Evolutionary conservation across 2,329 filamentous ascomycete species (phyloP).

Genomic region (Penicillium brasilianum): DNA sequence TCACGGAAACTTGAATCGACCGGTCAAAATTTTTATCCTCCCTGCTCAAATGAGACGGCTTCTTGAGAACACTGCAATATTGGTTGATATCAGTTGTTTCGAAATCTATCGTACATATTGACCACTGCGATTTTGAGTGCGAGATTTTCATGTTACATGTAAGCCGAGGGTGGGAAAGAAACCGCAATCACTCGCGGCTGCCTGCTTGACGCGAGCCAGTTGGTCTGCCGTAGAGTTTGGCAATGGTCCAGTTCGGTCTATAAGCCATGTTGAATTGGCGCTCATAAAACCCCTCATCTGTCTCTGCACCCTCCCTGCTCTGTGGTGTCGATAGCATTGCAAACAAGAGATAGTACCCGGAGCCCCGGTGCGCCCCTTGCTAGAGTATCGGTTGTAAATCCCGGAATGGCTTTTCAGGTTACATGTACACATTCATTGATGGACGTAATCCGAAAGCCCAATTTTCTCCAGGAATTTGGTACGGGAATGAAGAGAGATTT

Average conservation of each 20-base stretch:
- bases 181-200: background rate
- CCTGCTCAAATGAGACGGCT: too few relatives aligned
- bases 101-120: too few relatives aligned
- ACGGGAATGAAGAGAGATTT: too few relatives aligned
- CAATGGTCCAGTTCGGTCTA: background rate
- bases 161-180: background rate
- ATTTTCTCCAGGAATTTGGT: too few relatives aligned
- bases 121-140: too few relatives aligned
- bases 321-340: background rate
- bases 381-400: background rate
- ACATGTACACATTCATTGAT: too few relatives aligned
- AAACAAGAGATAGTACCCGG: background rate
- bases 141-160: too few relatives aligned
- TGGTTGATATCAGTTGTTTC: too few relatives aligned
- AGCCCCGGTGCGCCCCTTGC: background rate
- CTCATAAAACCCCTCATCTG: background rate
- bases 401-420: background rate
- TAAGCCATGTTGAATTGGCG: background rate
- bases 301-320: background rate
- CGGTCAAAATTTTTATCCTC: too few relatives aligned
- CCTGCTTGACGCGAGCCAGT: background rate
- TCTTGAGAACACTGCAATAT: too few relatives aligned
- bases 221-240: background rate
- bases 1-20: too few relatives aligned
- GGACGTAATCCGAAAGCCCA: too few relatives aligned